Base-by-base conservation (phyloP, 2,329 filamentous ascomycete species). In the Thielaviopsis ethacetica region DNA sequence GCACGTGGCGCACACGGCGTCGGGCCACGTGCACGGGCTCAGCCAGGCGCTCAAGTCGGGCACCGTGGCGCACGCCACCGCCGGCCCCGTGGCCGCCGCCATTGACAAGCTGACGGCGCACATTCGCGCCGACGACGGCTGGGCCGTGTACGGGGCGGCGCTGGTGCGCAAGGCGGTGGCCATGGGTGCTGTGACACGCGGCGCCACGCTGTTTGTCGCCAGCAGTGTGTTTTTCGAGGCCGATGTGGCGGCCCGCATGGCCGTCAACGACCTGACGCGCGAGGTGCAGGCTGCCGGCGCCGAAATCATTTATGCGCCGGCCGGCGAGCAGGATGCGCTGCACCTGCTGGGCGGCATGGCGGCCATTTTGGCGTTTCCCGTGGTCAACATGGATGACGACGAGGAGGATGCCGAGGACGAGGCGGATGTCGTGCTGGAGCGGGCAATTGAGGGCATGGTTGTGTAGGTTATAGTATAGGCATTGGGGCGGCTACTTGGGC, bases 311-410 rank as follows among this genome's bases (percentile, higher is more conserved):
- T 54, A 58, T 52, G 72, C 97, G 27, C 59, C 59, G 17, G 55
- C 51, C 6, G 52, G 55, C 30, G 91, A 87, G 66, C 86, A 94
- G 67, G 91, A 97, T 70, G 91, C 96, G 73, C 72, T 98, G 15
- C 88, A 91, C 64, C 86, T 84, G 13, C 70, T 97, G 62, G 91
- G 93, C 1, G 87, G 90, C 19, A 85, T 98, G 62, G 93, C 91
- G 17, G 90, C 90, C 1, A 85, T 96, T 27, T 73, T 96, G 63
- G 96, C 91, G 13, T 98, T 91, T 68, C 91, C 93, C 0, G 78
- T 97, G 44, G 73, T 81, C 19, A 90, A 94, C 64, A 74, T 94
- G 52, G 88, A 95, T 63, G 84, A 91, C 38, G 83, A 85, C 1
- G 82, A 74, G 2, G 74, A 73, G 7, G 74, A 75, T 5, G 73